Base-by-base conservation (phyloP, 305 asterid species). In the Fraxinus dipetala region DNA sequence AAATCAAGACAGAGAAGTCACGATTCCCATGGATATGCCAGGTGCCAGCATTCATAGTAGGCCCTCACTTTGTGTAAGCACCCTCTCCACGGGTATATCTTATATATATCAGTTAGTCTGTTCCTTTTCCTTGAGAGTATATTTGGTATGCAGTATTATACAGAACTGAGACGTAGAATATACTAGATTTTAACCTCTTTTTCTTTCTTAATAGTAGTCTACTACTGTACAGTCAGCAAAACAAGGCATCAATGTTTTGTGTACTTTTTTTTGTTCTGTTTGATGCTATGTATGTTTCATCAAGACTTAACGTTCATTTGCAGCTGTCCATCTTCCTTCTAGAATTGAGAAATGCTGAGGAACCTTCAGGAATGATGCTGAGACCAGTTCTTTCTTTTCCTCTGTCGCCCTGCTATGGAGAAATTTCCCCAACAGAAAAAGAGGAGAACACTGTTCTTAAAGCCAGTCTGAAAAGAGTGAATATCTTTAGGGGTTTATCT, bases 381-480 rank as follows among this genome's bases (percentile, higher is more conserved):
- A 83, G 82, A 80, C 77, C 89, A 22, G 75, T 83, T 48, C 73
- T 84, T 16, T 76, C 78, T 51, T 78, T 89, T 22, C 91, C 91
- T 10, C 91, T 88, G 34, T 85, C 91, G 45, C 94, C 92, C 24
- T 85, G 89, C 18, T 86, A 86, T 5, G 87, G 93, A 20, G 94
- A 90, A 85, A 63, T 84, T 77, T 79, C 78, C 40, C 81, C 91
- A 6, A 20, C 75, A 2, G 92, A 87, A 10, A 91, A 86, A 51
- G 87, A 87, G 67, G 93, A 87, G 13, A 22, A 75, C 22, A 82
- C 91, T n/a, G 28, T 77, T 70, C 78, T 73, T 20, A 91, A 85
- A 80, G 76, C 87, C 4, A 85, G 95, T 43, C 88, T 88, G 7
- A 86, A 77, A 65, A 89, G 89, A 83, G 91, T 84, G 38, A 89